Evolutionary conservation across 306 rosid genomes (phyloP).

Genomic region (Cajanus cajan): DNA sequence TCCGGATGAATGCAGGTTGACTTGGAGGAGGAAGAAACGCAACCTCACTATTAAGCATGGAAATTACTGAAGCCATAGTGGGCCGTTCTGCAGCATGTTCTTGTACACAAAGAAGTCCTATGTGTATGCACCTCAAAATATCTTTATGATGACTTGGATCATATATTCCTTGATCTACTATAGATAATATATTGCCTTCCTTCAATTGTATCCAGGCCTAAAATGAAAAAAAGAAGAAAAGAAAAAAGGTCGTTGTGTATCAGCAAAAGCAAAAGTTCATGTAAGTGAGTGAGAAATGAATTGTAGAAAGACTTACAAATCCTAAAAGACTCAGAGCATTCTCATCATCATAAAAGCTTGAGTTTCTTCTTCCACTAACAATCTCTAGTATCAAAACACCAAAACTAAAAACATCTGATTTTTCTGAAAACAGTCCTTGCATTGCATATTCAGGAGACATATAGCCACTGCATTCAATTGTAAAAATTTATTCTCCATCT

Average conservation of each 20-base stretch:
- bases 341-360: constrained; percentile 15
- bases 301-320: constrained; percentile 24
- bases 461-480: constrained; percentile 19
- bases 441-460: constrained; percentile 33
- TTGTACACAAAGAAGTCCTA: neutral
- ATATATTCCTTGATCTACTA: neutral
- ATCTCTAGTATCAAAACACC: constrained; percentile 31
- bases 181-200: neutral
- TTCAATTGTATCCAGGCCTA: neutral
- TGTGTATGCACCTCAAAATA: neutral
- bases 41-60: neutral
- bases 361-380: constrained; percentile 22
- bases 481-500: neutral
- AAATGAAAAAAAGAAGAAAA: neutral
- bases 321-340: constrained; percentile 15
- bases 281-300: neutral
- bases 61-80: neutral
- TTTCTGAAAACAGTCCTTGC: constrained; percentile 26
- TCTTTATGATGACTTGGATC: neutral
- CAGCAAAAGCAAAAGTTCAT: neutral
- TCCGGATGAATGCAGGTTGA: no score
- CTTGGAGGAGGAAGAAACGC: neutral
- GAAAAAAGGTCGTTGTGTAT: neutral
- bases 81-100: neutral
- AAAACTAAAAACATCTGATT: constrained; percentile 31